Base-by-base conservation (phyloP, 2,329 filamentous ascomycete genomes). In the Cladophialophora bantiana region DNA sequence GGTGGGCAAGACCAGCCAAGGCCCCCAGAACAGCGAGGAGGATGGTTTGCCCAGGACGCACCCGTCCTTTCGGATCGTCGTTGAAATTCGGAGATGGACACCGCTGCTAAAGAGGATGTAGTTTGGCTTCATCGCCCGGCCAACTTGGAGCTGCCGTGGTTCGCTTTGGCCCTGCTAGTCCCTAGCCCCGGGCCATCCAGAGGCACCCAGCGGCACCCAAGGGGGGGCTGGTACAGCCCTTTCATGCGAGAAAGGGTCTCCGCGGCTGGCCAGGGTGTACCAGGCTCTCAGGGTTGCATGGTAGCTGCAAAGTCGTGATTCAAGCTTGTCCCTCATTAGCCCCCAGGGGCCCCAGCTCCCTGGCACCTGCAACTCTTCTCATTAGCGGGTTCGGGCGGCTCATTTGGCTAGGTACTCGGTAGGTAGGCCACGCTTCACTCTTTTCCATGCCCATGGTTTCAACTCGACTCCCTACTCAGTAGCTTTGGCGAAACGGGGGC, bases 51-150 rank as follows among this genome's bases (percentile, higher is more conserved):
- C 9, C 45, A 12, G 26, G 45, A 50, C 45, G 7, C 45, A 50
- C 20, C 45, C 45, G 48, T 53, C 45, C 32, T 38, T 53, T 32
- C 53, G 59, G 59, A 61, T 53, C 45, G n/a, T 36, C 59, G 32
- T 61, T 48, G 59, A 53, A 48, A 53, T 52, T 48, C 35, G 34
- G 36, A 54, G 48, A 42, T 55, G 59, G 31, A 26, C 52, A 42
- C 38, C 1, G 13, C 13, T 7, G 15, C 50, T 62, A 62, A 55
- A 6, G 12, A 12, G 7, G 35, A 56, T 31, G 13, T 2, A 42
- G 59, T 35, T 56, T 40, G 38, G 59, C 50, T 20, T 36, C 31
- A 0, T 5, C 5, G 34, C 52, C 34, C 34, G 52, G 52, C 31
- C 7, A 12, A 13, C 4, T 26, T 61, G 35, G 32, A 50, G 57